Evolutionary conservation across 257 asterid species (phyloP).

Genomic region (Perilla frutescens): DNA sequence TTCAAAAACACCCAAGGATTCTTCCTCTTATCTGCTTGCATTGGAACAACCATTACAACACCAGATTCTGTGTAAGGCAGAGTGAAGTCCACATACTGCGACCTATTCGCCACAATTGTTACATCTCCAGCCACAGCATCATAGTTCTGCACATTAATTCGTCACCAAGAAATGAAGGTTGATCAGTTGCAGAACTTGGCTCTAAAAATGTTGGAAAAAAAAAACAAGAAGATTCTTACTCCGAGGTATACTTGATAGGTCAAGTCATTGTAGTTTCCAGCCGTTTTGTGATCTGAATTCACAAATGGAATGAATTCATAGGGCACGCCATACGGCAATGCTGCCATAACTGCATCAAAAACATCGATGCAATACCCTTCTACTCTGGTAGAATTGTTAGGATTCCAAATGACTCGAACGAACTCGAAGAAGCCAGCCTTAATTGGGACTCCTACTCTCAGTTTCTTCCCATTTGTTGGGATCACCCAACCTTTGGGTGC

Average conservation of each 20-base stretch:
- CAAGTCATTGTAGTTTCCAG: constrained; percentile 33
- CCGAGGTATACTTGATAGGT: constrained; percentile 40
- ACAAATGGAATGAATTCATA: constrained; percentile 38
- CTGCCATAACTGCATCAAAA: constrained; percentile 51
- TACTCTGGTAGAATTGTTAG: constrained; percentile 38
- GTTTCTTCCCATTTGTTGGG: constrained; percentile 50
- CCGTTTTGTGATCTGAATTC: constrained; percentile 22
- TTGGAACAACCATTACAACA: constrained; percentile 36
- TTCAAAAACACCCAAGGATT: constrained; percentile 39
- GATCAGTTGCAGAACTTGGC: not conserved
- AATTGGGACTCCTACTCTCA: constrained; percentile 55
- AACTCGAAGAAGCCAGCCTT: constrained; percentile 48
- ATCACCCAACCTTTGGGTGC: constrained; percentile 62
- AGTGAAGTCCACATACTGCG: constrained; percentile 38
- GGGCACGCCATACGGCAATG: constrained; percentile 44
- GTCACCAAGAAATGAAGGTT: too few relatives aligned
- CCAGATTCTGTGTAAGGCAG: constrained; percentile 41
- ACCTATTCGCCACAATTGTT: constrained; percentile 37
- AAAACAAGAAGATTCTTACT: constrained; percentile 34
- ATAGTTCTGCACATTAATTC: constrained; percentile 15
- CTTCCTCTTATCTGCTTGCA: constrained; percentile 20
- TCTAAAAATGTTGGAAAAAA: not conserved
- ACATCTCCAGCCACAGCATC: constrained; percentile 42
- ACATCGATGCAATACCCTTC: constrained; percentile 55
- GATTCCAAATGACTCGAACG: constrained; percentile 41